These are phyloP conservation scores for Salvia sclarea DNA, from an alignment of 305 asterid species.

Conservation along the genomic window DNA sequence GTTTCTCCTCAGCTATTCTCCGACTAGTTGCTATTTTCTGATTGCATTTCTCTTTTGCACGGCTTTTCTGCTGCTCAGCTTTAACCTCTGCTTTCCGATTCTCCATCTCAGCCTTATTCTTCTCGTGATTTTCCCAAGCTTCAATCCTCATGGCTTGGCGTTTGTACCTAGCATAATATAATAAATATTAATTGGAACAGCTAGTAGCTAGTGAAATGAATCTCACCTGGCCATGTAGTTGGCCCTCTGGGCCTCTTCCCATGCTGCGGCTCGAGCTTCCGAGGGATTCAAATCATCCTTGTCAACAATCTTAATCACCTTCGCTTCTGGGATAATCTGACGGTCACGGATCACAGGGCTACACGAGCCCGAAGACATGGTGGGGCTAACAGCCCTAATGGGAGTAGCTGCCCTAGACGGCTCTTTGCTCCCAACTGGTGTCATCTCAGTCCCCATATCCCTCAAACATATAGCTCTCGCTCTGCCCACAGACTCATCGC, in stretches of 20 bases:
- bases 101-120: conserved; percentile 80
- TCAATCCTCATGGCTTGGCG: conserved; percentile 87
- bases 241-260: conserved; percentile 97
- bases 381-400: conserved; percentile 62
- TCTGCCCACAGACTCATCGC: conserved; percentile 70
- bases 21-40: conserved; percentile 64
- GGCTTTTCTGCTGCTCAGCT: conserved; percentile 72
- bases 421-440: conserved; percentile 80
- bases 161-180: conserved; percentile 75
- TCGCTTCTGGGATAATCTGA: too few relatives aligned
- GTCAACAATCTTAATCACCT: conserved; percentile 32
- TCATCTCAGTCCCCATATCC: conserved; percentile 97
- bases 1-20: conserved; percentile 83
- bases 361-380: conserved; percentile 23
- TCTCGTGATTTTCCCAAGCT: conserved; percentile 91
- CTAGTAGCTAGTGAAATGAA: too few relatives aligned
- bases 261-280: conserved; percentile 78
- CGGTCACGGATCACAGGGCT: conserved; percentile 21
- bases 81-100: conserved; percentile 77
- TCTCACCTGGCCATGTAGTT: conserved; percentile 90
- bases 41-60: conserved; percentile 75
- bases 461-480: conserved; percentile 63
- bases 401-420: conserved; percentile 90
- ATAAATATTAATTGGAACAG: too few relatives aligned
- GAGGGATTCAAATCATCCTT: conserved; percentile 63